Evolutionary conservation across 2,329 filamentous ascomycete species (phyloP).

Genomic region (Fusarium secorum): DNA sequence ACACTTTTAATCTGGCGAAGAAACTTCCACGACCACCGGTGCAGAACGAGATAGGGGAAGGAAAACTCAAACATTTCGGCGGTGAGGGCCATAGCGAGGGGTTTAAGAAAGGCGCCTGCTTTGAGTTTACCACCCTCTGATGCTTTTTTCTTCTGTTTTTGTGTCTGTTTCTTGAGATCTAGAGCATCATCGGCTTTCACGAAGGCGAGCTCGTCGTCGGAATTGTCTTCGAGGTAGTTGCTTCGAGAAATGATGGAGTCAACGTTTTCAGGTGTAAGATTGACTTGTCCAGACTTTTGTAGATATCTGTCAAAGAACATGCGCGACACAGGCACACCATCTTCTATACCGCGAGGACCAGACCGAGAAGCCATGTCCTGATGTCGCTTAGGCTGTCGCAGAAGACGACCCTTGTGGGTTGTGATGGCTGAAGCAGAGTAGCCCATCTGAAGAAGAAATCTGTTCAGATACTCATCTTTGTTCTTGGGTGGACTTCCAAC

Average conservation of each 20-base stretch:
- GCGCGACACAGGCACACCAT: neutral
- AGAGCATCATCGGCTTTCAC: fast-evolving
- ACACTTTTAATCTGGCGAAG: neutral
- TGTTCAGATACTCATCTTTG: neutral
- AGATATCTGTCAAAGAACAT: neutral
- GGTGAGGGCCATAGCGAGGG: neutral
- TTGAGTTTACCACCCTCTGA: neutral
- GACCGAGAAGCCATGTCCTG: neutral
- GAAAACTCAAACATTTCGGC: neutral
- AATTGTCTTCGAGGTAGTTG: neutral
- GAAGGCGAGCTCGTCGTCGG: neutral
- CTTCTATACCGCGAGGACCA: neutral
- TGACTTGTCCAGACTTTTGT: neutral
- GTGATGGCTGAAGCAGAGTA: neutral
- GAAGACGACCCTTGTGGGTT: neutral
- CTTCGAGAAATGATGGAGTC: neutral
- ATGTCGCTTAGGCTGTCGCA: neutral
- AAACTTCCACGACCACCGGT: neutral
- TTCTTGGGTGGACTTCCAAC: neutral
- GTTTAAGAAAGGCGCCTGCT: fast-evolving
- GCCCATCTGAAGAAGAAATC: neutral
- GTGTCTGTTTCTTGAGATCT: neutral
- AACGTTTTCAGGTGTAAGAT: neutral
- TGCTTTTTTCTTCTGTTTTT: neutral
- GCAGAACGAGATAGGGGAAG: neutral